Evolutionary conservation across 2,329 filamentous ascomycete genomes (phyloP).

Genomic region (Penicillium paneum): DNA sequence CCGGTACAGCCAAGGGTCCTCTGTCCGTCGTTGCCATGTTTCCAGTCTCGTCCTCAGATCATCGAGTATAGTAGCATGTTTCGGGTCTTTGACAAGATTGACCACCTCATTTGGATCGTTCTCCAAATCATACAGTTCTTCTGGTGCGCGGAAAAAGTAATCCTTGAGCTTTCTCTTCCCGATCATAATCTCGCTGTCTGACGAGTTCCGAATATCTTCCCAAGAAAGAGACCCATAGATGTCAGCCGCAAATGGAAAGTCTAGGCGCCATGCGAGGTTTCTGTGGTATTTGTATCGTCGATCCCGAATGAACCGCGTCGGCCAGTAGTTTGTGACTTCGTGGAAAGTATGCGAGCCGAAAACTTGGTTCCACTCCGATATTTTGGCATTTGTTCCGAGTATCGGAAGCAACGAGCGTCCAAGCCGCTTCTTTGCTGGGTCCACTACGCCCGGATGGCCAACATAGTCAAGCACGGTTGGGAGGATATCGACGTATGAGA

Average conservation of each 20-base stretch:
- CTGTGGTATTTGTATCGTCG: constrained; percentile 50
- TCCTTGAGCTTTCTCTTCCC: constrained; percentile 42
- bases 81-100: constrained; percentile 41
- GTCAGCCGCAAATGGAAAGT: constrained; percentile 50
- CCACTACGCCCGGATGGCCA: constrained; percentile 2
- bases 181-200: constrained; percentile 29
- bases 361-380: constrained; percentile 32
- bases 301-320: constrained; percentile 48
- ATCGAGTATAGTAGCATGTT: constrained; percentile 31
- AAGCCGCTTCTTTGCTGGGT: constrained; percentile 14
- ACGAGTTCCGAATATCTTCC: constrained; percentile 45
- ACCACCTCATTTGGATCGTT: constrained; percentile 46
- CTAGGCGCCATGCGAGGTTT: constrained; percentile 50
- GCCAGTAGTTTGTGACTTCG: constrained; percentile 52
- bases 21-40: constrained; percentile 34
- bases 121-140: constrained; percentile 50
- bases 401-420: constrained; percentile 44
- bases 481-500: constrained; percentile 49
- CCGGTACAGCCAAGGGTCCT: constrained; percentile 35
- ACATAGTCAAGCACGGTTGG: constrained; percentile 48
- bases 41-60: constrained; percentile 35
- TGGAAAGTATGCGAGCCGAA: constrained; percentile 55
- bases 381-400: constrained; percentile 16
- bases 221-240: constrained; percentile 46
- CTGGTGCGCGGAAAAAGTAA: constrained; percentile 46